phyloP scores from a whole-genome alignment of 2,329 filamentous ascomycete species.

The Aspergillus hortae region DNA sequence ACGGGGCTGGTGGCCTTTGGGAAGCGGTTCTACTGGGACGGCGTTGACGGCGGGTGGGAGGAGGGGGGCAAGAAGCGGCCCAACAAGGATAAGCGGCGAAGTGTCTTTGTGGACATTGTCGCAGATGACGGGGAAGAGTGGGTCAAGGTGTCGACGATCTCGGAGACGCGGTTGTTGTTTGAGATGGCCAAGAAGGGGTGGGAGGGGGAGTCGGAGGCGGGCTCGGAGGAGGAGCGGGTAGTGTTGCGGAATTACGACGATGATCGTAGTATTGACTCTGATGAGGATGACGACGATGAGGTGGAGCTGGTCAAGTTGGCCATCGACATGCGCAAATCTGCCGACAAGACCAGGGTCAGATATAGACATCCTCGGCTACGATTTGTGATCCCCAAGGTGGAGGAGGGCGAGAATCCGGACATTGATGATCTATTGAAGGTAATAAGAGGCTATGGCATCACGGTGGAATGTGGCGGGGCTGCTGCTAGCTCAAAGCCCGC shows the following conservation, averaged over 20 bases:
- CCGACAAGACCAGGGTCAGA: constrained; percentile 53
- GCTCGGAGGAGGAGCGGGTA: constrained; percentile 33
- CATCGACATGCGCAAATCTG: constrained; percentile 55
- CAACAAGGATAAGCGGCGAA: constrained; percentile 44
- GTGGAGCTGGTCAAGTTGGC: constrained; percentile 60
- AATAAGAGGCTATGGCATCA: constrained; percentile 51
- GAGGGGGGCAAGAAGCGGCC: constrained; percentile 21
- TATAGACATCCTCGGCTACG: constrained; percentile 59
- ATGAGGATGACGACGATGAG: constrained; percentile 42
- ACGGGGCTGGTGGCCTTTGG: constrained; percentile 55
- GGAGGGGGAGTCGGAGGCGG: constrained; percentile 50
- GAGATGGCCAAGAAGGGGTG: constrained; percentile 68
- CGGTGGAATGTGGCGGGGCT: constrained; percentile 34
- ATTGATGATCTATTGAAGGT: constrained; percentile 56
- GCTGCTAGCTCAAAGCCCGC: constrained; percentile 10
- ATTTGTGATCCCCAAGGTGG: constrained; percentile 60
- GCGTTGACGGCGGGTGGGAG: constrained; percentile 5
- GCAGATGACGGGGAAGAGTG: constrained; percentile 61
- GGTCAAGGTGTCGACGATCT: constrained; percentile 66
- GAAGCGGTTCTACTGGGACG: constrained; percentile 52
- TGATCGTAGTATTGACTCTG: constrained; percentile 35
- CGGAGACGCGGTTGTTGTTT: constrained; percentile 61
- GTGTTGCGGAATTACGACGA: constrained; percentile 28
- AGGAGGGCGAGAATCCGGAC: constrained; percentile 47
- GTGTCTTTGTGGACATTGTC: constrained; percentile 62